phyloP scores from a whole-genome alignment of 2,329 filamentous ascomycete species.

The Neurospora crassa region DNA sequence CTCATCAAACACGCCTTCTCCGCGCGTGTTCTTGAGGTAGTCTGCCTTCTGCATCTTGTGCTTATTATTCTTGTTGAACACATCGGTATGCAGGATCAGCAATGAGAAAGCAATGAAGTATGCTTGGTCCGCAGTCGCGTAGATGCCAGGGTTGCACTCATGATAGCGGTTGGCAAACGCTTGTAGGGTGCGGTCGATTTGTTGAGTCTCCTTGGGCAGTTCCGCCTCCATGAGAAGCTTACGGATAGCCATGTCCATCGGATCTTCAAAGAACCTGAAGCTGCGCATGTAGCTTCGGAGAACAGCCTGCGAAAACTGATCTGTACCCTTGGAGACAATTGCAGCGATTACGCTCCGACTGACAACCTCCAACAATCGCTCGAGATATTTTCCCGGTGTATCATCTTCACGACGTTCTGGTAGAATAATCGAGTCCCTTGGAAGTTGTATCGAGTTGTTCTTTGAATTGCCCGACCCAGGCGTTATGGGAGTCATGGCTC shows the following conservation, averaged over 20 bases:
- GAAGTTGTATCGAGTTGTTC: slow-evolving; percentile 71
- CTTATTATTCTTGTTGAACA: slow-evolving; percentile 99
- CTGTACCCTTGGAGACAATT: slow-evolving; percentile 74
- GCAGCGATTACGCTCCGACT: slow-evolving; percentile 77
- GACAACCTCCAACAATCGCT: slow-evolving; percentile 70
- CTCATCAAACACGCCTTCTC: slow-evolving; percentile 87
- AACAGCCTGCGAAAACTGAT: slow-evolving; percentile 74
- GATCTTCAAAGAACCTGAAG: slow-evolving; percentile 92
- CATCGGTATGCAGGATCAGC: slow-evolving; percentile 90
- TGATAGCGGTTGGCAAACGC: slow-evolving; percentile 95
- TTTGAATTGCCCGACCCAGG: slow-evolving; percentile 66
- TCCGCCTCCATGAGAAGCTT: slow-evolving; percentile 96
- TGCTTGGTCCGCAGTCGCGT: slow-evolving; percentile 82
- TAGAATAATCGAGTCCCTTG: slow-evolving; percentile 59
- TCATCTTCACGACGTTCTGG: slow-evolving; percentile 81
- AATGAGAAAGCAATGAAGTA: slow-evolving; percentile 97
- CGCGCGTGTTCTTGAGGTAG: slow-evolving; percentile 89
- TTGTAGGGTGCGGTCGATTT: slow-evolving; percentile 90
- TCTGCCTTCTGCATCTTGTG: slow-evolving; percentile 96
- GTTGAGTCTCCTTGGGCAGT: slow-evolving; percentile 92
- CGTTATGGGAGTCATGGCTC: slow-evolving; percentile 58
- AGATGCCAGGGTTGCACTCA: slow-evolving; percentile 96
- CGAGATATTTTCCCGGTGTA: slow-evolving; percentile 80
- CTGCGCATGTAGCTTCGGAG: slow-evolving; percentile 90
- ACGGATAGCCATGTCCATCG: slow-evolving; percentile 94